phyloP scores from a whole-genome alignment of 2,329 filamentous ascomycete genomes.

The Epichloe scottii region DNA sequence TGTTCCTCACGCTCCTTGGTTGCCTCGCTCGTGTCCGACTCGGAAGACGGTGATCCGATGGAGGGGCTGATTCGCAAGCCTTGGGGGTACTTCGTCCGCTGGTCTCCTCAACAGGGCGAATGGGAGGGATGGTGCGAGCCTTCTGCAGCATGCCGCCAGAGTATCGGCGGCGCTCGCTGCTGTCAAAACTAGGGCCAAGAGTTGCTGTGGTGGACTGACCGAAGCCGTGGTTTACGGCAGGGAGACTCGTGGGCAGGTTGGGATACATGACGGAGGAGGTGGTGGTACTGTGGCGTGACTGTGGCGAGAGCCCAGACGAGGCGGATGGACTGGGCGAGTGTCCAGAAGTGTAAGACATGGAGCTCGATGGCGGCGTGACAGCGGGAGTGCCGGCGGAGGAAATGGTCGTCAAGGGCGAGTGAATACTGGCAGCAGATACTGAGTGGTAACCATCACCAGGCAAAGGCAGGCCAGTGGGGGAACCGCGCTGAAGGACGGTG shows the following conservation, averaged over 20 bases:
- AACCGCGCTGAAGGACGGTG: slow-evolving; percentile 27
- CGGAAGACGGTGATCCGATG: slow-evolving; percentile 41
- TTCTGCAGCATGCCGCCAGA: slow-evolving; percentile 56
- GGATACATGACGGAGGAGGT: slow-evolving; percentile 59
- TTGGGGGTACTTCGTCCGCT: slow-evolving; percentile 32
- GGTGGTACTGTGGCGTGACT: slow-evolving; percentile 47
- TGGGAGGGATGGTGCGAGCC: slow-evolving; percentile 32
- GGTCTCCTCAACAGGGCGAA: slow-evolving; percentile 22
- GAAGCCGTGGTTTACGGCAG: slow-evolving; percentile 57
- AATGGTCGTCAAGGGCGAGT: slow-evolving; percentile 45
- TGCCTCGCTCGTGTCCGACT: slow-evolving; percentile 39
- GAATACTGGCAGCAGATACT: slow-evolving; percentile 42
- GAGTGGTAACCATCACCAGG: slow-evolving; percentile 25
- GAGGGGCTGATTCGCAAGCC: slow-evolving; percentile 29
- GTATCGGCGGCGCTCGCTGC: slow-evolving; percentile 51
- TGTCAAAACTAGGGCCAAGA: slow-evolving; percentile 54
- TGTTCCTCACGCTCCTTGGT: slow-evolving; percentile 46
- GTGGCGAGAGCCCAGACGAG: slow-evolving; percentile 51
- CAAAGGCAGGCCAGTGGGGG: slow-evolving; percentile 20
- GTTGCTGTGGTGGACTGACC: slow-evolving; percentile 58
- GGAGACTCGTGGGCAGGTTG: slow-evolving; percentile 42
- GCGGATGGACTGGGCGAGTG: slow-evolving; percentile 65
- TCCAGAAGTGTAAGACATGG: slow-evolving; percentile 64
- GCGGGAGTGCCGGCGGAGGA: slow-evolving; percentile 60
- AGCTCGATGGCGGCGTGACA: slow-evolving; percentile 63